Evolutionary conservation across 805 yeast genomes (phyloP), one percentile per base, ranked within the genome.

Genomic region (Myxozyma mucilagina): DNA sequence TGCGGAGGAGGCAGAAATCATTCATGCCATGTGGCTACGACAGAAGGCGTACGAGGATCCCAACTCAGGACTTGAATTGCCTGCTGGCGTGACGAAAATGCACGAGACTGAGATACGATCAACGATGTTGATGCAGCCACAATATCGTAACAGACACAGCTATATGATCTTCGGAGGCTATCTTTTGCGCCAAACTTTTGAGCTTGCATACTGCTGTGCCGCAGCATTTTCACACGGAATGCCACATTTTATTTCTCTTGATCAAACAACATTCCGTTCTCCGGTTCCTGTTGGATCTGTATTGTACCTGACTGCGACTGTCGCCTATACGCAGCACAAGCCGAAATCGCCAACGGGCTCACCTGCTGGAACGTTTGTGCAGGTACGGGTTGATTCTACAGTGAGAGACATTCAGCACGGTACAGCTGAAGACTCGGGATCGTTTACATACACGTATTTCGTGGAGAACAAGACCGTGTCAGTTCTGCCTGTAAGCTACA

Each of bases 251-350:
- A 89, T 90, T 10, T 87, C 96, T 1, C 80, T 92, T 67, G 97
- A 92, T 73, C 87, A 94, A 24, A 90, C 97, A 47, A 88, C 96
- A 29, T 92, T 92, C 80, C 86, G 88, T 70, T 88, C 92, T 18
- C 98, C 98, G 1, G 98, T 92, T 7, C 97, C 97, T 1, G 97
- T 92, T 16, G 97, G 98, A 1, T 85, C 92, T 1, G 96, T 93
- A 8, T 77, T 92, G 61, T 87, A 86, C 65, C 84, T 90, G 85
- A 82, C 84, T 56, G 94, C 97, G 0, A 79, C 86, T 20, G 89
- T 92, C 7, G 90, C 88, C 29, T 90, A 92, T 75, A 90, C 97
- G 2, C 69, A 71, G 48, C 68, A 64, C 14, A 58, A 57, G 47
- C 65, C 65, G 16, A 52, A 43, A 45, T 53, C 59, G 20, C 54